Base-by-base conservation (phyloP, 306 rosid species). In the Begonia fuchsioides region DNA sequence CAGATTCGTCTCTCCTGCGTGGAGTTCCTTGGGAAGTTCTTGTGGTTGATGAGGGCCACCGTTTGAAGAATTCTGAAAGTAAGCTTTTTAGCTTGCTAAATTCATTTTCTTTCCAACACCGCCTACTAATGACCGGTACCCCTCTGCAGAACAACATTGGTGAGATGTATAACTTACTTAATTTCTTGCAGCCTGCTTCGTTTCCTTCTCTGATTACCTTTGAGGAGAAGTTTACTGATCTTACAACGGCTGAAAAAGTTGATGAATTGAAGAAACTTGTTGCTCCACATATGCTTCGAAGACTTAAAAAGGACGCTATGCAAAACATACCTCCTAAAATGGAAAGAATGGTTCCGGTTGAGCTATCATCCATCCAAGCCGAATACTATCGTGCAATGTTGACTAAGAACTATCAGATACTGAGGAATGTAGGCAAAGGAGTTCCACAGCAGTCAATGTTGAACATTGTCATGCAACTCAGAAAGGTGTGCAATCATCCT, bases 11-110 rank as follows among this genome's bases (percentile, higher is more conserved):
- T 58, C 94, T 77, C 74, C 69, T 92, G 67, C 93, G 96, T 39
- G 96, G 81, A 63, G 93, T 92, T 71, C 94, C 98, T 15, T 92
- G 98, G 98, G 98, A 92, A 75, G 96, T 86, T 73, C 98, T 92
- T 67, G 62, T 92, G 68, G 98, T 92, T 43, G 98, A 92, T 43
- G 98, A 92, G 68, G 98, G 96, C 17, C 98, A 92, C 72, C 93
- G 98, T 45, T 68, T 92, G 68, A 92, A 92, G 67, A 92, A 92
- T 75, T 82, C 98, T 57, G 94, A 60, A 72, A 92, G 98, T 70
- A 92, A 86, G 77, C 94, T 92, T 70, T 92, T 92, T 78, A 82
- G 98, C 76, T 69, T 86, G 81, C 94, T 92, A 11, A 92, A 92
- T 62, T 45, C 96, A 13, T 77, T 86, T 72, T 92, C 94, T 56